A percentile compares a stretch with the other conserved stretches of the same genome.
Evolutionary conservation across 164 flowering plant species (phyloP).

Genomic region (Tetracentron sinense): DNA sequence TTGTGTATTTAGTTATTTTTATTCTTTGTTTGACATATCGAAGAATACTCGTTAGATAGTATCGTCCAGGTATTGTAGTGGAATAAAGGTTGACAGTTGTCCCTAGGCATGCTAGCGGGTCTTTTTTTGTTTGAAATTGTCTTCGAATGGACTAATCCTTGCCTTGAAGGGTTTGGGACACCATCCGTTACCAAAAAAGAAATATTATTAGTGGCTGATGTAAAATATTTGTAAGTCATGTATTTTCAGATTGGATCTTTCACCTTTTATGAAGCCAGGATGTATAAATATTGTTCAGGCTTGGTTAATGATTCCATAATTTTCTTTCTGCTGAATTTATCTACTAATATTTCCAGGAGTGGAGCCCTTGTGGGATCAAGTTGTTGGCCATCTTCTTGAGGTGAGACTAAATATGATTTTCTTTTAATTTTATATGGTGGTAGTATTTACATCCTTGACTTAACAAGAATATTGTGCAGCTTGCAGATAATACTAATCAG

Average conservation of each 20-base stretch:
- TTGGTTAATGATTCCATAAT: neutral
- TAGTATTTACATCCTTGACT: constrained; percentile 3
- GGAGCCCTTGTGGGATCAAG: constrained; percentile 91
- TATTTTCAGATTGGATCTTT: neutral
- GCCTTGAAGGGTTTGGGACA: too few species aligned
- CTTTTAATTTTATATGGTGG: neutral
- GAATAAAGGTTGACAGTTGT: too few species aligned
- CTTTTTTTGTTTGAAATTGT: too few species aligned
- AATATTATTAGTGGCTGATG: too few species aligned
- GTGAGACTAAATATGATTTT: constrained; percentile 33
- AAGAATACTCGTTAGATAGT: neutral
- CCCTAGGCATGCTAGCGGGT: too few species aligned
- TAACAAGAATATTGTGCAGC: constrained; percentile 48
- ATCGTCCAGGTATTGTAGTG: too few species aligned
- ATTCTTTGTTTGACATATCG: neutral
- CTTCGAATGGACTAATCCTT: too few species aligned
- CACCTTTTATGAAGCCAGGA: neutral
- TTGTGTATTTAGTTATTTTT: too few species aligned
- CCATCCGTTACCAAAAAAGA: too few species aligned
- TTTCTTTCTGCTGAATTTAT: constrained; percentile 11
- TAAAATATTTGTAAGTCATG: too few species aligned
- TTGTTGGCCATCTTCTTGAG: constrained; percentile 88
- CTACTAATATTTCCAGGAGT: constrained; percentile 53
- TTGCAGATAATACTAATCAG: constrained; percentile 67
- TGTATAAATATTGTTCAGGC: neutral